Percentiles rank a stretch among this genome's conserved stretches.
phyloP scores from a whole-genome alignment of 75 land plant genomes.

The Pseudotsuga menziesii region DNA sequence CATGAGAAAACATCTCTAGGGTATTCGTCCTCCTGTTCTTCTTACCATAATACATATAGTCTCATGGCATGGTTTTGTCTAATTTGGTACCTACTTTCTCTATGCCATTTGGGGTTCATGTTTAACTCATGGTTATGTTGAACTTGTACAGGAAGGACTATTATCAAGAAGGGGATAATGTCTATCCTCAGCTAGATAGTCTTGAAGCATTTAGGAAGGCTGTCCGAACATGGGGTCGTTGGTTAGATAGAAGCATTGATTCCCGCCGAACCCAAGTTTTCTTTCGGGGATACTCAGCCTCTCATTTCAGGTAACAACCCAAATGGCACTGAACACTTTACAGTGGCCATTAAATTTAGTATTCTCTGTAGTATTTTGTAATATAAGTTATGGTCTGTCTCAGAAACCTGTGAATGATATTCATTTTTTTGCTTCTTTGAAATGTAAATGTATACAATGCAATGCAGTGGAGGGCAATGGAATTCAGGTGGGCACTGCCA shows the following conservation, averaged over 20 bases:
- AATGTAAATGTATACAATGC: background rate
- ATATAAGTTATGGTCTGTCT: too few species aligned
- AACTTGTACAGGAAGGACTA: slow-evolving; percentile 40
- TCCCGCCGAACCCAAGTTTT: slow-evolving; percentile 49
- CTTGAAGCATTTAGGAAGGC: slow-evolving; percentile 65
- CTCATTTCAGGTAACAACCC: slow-evolving; percentile 69
- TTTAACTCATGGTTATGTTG: background rate
- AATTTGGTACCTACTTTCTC: background rate
- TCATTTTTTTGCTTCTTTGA: too few species aligned
- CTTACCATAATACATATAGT: background rate
- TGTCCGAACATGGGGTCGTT: slow-evolving; percentile 70
- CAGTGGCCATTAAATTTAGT: slow-evolving; percentile 12
- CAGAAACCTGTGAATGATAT: too few species aligned
- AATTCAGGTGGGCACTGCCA: slow-evolving; percentile 22
- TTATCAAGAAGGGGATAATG: slow-evolving; percentile 70
- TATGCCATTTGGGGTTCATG: background rate
- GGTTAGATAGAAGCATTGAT: slow-evolving; percentile 64
- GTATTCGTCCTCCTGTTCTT: slow-evolving; percentile 8
- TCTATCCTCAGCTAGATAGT: slow-evolving; percentile 51
- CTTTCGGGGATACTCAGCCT: slow-evolving; percentile 74
- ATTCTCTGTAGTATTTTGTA: background rate
- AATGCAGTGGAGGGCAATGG: slow-evolving; percentile 12
- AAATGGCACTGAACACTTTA: background rate
- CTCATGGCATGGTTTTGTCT: background rate
- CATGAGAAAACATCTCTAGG: slow-evolving; percentile 31